Evolutionary conservation across 2,329 filamentous ascomycete genomes (phyloP).

Genomic region (Venturia effusa): DNA sequence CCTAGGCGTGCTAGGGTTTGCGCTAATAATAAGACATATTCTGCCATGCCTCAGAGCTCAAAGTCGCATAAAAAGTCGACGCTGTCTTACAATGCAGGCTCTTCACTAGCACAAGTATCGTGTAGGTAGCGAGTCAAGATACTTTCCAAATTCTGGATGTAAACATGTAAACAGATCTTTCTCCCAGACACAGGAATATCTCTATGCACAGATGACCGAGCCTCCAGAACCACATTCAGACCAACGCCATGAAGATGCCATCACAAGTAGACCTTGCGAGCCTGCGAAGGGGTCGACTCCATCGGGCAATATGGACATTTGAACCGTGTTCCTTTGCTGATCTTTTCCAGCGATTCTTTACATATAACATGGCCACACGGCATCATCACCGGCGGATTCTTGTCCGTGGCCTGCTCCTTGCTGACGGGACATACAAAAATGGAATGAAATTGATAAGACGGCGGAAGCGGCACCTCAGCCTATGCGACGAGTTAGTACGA

Average conservation of each 20-base stretch:
- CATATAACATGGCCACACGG: constrained; percentile 92
- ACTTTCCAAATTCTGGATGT: no score
- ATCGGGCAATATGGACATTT: constrained; percentile 95
- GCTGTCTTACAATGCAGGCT: no score
- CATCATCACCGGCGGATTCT: constrained; percentile 93
- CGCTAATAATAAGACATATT: no score
- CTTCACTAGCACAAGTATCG: no score
- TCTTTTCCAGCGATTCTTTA: constrained; percentile 65
- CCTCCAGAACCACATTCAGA: not conserved
- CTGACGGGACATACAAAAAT: constrained; percentile 97
- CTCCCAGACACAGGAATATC: no score
- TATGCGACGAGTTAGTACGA: constrained; percentile 16
- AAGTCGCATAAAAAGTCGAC: no score
- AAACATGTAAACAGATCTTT: no score
- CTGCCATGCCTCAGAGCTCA: no score
- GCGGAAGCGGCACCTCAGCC: constrained; percentile 56
- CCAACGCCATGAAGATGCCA: not conserved
- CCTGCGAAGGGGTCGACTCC: constrained; percentile 69
- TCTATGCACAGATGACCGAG: not conserved
- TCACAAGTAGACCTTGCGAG: constrained; percentile 59
- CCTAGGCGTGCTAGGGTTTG: no score
- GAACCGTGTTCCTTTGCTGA: constrained; percentile 70
- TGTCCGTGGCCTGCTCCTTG: constrained; percentile 89
- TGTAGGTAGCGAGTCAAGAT: no score
- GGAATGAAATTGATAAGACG: constrained; percentile 67